Conservation (phyloP, 441 rosid genomes). For the Euphorbia corollata region DNA sequence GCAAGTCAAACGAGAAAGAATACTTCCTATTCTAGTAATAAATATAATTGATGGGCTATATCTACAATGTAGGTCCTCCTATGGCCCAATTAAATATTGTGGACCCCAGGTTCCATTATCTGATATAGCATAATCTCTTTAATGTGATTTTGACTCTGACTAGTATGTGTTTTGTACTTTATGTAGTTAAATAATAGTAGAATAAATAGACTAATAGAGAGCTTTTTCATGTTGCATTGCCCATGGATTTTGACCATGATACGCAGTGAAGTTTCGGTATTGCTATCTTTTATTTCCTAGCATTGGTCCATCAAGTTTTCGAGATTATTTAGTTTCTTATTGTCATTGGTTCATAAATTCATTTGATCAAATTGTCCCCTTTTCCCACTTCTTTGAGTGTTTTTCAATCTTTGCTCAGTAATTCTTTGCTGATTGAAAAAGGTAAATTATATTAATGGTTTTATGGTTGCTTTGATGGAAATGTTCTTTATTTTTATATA, state of each 20-base stretch:
- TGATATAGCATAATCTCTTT: too few species aligned
- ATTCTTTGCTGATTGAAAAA: too few species aligned
- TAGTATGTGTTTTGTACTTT: neutral
- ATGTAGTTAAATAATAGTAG: neutral
- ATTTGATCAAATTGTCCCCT: too few species aligned
- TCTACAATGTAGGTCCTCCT: slow-evolving; percentile 19
- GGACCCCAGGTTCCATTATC: slow-evolving; percentile 28
- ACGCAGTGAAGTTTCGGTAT: neutral
- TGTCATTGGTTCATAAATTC: neutral
- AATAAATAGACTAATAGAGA: neutral
- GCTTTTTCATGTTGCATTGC: slow-evolving; percentile 24
- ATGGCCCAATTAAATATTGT: slow-evolving; percentile 25
- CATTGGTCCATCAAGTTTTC: too few species aligned
- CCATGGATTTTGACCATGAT: slow-evolving; percentile 26
- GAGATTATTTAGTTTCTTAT: neutral
- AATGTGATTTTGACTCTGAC: slow-evolving; percentile 18
- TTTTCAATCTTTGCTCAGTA: too few species aligned
- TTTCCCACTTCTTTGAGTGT: too few species aligned
- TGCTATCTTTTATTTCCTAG: neutral
- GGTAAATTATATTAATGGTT: too few species aligned
- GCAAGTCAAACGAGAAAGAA: slow-evolving; percentile 20
- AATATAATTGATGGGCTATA: slow-evolving; percentile 27
- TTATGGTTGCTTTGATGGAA: too few species aligned
- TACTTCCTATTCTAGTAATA: slow-evolving; percentile 5
- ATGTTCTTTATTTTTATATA: too few species aligned